These are phyloP conservation scores for Chlorella variabilis DNA, from an alignment of 163 green algal genomes.

Conservation along the genomic window DNA sequence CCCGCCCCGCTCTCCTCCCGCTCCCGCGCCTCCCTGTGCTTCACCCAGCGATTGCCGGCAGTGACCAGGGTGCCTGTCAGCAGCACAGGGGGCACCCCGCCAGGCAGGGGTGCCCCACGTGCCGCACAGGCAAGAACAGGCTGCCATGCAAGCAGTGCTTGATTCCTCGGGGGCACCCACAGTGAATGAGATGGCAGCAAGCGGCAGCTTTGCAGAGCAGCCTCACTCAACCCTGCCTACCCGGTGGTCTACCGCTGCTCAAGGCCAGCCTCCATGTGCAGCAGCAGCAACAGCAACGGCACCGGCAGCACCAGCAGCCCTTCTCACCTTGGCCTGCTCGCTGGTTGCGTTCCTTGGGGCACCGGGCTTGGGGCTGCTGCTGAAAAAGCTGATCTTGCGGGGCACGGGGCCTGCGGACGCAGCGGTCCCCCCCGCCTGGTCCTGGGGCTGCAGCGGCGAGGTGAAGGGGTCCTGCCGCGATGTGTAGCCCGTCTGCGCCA, in stretches of 20 bases:
- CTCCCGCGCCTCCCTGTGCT: constrained; percentile 7
- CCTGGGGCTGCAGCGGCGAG: background rate
- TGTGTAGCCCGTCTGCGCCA: constrained; percentile 3
- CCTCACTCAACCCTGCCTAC: too few relatives aligned
- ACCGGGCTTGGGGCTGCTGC: background rate
- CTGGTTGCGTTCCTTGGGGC: background rate
- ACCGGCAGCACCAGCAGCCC: too few relatives aligned
- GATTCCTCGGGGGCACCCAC: background rate
- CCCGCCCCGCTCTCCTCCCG: background rate
- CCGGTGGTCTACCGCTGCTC: too few relatives aligned
- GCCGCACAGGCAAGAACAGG: background rate
- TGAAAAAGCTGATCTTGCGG: constrained; percentile 12
- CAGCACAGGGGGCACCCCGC: background rate
- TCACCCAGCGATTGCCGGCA: constrained; percentile 2
- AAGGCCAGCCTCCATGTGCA: too few relatives aligned
- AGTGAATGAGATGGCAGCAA: too few relatives aligned
- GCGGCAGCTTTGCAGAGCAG: background rate
- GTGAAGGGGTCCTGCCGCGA: constrained; percentile 15
- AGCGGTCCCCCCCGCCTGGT: background rate
- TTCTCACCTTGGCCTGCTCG: background rate
- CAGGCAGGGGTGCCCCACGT: background rate
- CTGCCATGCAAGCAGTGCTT: background rate
- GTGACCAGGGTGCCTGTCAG: background rate
- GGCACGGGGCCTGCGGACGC: background rate
- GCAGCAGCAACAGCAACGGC: too few relatives aligned